phyloP scores from a whole-genome alignment of 164 flowering plant species.

The Paratinospora sagittata region DNA sequence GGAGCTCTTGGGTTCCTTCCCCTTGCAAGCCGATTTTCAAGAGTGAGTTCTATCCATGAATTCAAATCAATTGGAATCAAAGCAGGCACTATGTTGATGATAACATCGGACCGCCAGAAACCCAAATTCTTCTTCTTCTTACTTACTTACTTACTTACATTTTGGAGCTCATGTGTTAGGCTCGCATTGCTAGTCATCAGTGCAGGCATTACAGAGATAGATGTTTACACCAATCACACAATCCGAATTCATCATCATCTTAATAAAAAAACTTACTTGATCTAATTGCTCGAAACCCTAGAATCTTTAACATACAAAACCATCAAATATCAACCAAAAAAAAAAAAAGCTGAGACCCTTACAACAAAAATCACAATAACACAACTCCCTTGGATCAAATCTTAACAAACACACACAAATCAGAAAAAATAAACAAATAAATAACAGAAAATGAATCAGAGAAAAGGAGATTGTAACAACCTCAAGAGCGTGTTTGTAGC shows the following conservation, averaged over 20 bases:
- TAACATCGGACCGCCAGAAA: not conserved
- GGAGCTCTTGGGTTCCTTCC: no score
- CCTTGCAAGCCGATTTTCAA: no score
- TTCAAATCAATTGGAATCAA: no score
- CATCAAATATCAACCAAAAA: not conserved
- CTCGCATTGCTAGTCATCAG: no score
- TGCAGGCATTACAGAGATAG: no score
- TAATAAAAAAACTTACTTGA: no score
- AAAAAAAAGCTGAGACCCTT: not conserved
- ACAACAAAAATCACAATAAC: not conserved
- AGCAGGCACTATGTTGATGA: no score
- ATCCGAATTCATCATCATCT: no score
- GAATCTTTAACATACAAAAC: not conserved
- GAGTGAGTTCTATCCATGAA: no score
- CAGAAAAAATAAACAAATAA: not conserved
- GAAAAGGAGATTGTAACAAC: slow-evolving; percentile 23
- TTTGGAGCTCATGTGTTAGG: not conserved
- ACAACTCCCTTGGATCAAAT: no score
- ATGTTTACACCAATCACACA: no score
- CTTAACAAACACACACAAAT: not conserved
- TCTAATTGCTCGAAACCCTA: no score
- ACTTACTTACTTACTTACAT: not conserved
- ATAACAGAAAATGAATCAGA: not conserved
- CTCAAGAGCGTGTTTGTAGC: slow-evolving; percentile 83
- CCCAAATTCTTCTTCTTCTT: not conserved